Base-by-base conservation (phyloP, 805 yeast species). In the Wickerhamiella shivajii region DNA sequence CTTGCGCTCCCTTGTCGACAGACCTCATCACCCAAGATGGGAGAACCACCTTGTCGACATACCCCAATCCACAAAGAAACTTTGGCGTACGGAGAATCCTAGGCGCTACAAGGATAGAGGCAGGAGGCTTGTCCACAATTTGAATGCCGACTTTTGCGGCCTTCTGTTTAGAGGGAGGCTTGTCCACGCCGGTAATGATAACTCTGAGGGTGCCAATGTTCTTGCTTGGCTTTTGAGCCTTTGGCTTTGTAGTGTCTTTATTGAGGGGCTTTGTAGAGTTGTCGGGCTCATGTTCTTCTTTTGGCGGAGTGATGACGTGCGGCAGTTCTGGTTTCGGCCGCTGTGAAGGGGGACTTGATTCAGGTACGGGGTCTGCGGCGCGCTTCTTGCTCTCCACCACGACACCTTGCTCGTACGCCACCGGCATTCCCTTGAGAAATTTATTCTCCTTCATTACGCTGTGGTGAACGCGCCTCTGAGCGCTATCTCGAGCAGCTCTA, bases 1-100 rank as follows among this genome's bases (percentile, higher is more conserved):
- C 44, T 21, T 37, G 33, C 18, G 22, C 31, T 20, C 35, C 49
- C n/a, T 36, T 39, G 21, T 15, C 31, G 25, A 42, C 39, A 25
- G 48, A 45, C 27, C 40, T 51, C 24, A 33, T 40, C 15, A 48
- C 39, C 49, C 44, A 59, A 7, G 19, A 42, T 17, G 46, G 48
- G 18, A 21, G 41, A 34, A 54, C 48, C 17, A 51, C 44, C 6
- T 38, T 37, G 17, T 42, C 41, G 1, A 63, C 71, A 26, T 61
- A 61, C 33, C 83, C 69, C 32, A 84, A 56, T 14, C 84, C 71
- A 27, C 68, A 66, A 34, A 87, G 61, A 47, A 87, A 85, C 55
- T 87, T 90, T 38, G 78, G 93, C 0, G 97, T 87, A 43, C 96
- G 62, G 45, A 78, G 50, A n/a, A 77, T 63, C 39, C 71, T 71